A percentile compares a stretch with the other conserved stretches of the same genome.
Conservation (phyloP, 164 flowering plant genomes). For the Dillenia suffruticosa region DNA sequence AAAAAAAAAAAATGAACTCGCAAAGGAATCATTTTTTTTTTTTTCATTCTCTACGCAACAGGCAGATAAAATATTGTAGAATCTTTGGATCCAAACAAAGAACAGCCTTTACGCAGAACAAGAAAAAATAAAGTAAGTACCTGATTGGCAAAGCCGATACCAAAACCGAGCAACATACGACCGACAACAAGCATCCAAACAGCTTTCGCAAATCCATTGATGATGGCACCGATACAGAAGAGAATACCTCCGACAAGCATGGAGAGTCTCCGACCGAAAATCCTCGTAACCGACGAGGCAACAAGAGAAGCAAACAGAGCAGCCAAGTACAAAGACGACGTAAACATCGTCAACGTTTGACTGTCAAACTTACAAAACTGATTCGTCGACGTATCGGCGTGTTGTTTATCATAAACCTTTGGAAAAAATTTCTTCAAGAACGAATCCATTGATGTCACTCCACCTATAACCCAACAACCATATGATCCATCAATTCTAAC, state of each 20-base stretch:
- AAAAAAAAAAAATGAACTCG: no score
- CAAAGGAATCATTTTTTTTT: no score
- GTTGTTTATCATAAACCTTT: slow-evolving; percentile 39
- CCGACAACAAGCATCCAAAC: slow-evolving; percentile 73
- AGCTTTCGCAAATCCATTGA: slow-evolving; percentile 47
- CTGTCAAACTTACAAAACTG: slow-evolving; percentile 72
- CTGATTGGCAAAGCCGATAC: slow-evolving; percentile 77
- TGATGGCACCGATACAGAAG: slow-evolving; percentile 50
- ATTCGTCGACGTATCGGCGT: slow-evolving; percentile 24
- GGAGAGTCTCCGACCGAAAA: slow-evolving; percentile 47
- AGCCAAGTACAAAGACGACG: slow-evolving; percentile 67
- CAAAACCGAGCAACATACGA: slow-evolving; percentile 63
- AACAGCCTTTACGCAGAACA: neutral
- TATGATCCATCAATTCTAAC: neutral
- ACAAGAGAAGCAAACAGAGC: slow-evolving; percentile 48
- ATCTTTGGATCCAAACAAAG: no score
- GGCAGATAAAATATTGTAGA: no score
- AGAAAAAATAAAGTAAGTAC: slow-evolving; percentile 15
- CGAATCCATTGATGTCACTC: slow-evolving; percentile 59
- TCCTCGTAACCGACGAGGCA: slow-evolving; percentile 52
- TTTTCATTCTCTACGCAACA: no score
- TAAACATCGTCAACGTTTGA: slow-evolving; percentile 49
- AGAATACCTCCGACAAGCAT: slow-evolving; percentile 62
- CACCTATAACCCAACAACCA: slow-evolving; percentile 32
- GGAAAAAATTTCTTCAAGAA: slow-evolving; percentile 62